Evolutionary conservation across 768 basidiomycete species (phyloP), one percentile per base, ranked within the genome.

Genomic region (Lepiota brunneoincarnata): DNA sequence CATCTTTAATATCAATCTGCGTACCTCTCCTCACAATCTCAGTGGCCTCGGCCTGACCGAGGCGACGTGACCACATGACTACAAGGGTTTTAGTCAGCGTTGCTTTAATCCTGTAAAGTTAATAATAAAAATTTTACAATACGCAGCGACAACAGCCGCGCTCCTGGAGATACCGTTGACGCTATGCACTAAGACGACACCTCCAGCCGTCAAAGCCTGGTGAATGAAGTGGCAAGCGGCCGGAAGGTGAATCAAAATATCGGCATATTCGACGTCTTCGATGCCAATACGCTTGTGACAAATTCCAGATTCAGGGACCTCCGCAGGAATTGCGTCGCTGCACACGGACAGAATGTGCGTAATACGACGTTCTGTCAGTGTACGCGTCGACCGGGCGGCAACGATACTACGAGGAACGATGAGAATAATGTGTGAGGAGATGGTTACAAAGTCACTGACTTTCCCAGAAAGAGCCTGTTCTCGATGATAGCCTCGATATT

Each of bases 271-370:
- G 56, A 84, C 78, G 64, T 88, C 86, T 60, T 86, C 81, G 26
- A 87, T 79, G 52, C 79, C 74, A 62, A 92, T 84, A 54, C 86
- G 84, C 70, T 86, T 72, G 67, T 91, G 90, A 43, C 67, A 69
- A 47, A 87, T 76, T 18, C 86, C 87, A 56, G 86, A 88, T 62
- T 83, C 80, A 20, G 86, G 84, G 23, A 81, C 66, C 59, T 89
- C 87, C 43, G 85, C 82, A 40, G 87, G 86, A 46, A 89, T 87
- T 4, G 76, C 75, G 51, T 92, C 90, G 34, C 72, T 67, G 63
- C 90, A 91, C 50, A 90, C 88, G 42, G 89, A 91, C 15, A 92
- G 67, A 47, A 91, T 83, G 69, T 92, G 90, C 4, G 87, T 89
- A 57, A 92, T 86, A 56, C 81, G 81, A 60, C 84, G 83, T 67